phyloP scores from a whole-genome alignment of 1,139 yeast species.

The Blastobotrys apis region DNA sequence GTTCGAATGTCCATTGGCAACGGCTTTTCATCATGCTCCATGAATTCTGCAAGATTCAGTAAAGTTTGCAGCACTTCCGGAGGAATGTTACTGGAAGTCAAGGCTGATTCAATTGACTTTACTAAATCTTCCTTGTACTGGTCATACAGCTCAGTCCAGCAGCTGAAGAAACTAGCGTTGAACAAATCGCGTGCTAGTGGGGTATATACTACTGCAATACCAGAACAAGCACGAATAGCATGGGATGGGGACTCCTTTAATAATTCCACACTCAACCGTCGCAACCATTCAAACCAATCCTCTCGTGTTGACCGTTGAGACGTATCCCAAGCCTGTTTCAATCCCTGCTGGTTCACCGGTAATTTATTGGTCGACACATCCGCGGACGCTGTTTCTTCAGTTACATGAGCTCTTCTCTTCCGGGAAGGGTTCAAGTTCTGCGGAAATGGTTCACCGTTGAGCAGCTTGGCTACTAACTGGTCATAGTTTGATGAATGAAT shows the following conservation, averaged over 20 bases:
- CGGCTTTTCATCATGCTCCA: slow-evolving; percentile 97
- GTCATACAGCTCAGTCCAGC: slow-evolving; percentile 93
- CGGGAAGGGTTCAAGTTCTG: slow-evolving; percentile 59
- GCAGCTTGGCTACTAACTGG: slow-evolving; percentile 67
- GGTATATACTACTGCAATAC: slow-evolving; percentile 79
- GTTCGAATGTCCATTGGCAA: slow-evolving; percentile 87
- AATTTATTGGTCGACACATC: slow-evolving; percentile 71
- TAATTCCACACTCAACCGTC: slow-evolving; percentile 78
- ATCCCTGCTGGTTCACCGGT: slow-evolving; percentile 74
- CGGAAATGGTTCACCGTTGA: slow-evolving; percentile 89
- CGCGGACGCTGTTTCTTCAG: slow-evolving; percentile 57
- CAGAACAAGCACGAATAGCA: slow-evolving; percentile 90
- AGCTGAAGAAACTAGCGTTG: slow-evolving; percentile 90
- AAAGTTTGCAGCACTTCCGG: slow-evolving; percentile 93
- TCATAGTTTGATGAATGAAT: slow-evolving; percentile 76
- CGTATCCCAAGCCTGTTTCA: slow-evolving; percentile 89
- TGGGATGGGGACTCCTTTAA: slow-evolving; percentile 92
- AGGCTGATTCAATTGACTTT: slow-evolving; percentile 77
- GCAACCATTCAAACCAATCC: slow-evolving; percentile 98
- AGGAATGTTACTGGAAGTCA: slow-evolving; percentile 87
- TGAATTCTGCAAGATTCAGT: slow-evolving; percentile 85
- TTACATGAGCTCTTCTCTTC: slow-evolving; percentile 38
- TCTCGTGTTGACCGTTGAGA: slow-evolving; percentile 84
- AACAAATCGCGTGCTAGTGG: slow-evolving; percentile 89
- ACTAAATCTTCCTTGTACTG: slow-evolving; percentile 89